Conservation (phyloP, 257 asterid species). For the Rauvolfia tetraphylla region DNA sequence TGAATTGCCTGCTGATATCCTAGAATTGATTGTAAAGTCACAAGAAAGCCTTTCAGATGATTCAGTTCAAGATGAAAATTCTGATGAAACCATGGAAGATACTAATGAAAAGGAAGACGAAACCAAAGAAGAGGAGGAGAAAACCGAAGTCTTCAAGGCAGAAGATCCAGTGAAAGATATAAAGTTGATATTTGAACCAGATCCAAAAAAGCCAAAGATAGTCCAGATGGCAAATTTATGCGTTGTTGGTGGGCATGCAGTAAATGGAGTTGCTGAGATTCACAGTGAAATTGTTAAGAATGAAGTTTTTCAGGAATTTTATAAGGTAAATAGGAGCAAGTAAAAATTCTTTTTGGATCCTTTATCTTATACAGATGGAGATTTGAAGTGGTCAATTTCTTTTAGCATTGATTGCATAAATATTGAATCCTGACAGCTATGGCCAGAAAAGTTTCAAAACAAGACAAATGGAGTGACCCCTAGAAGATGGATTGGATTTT, state of each 20-base stretch:
- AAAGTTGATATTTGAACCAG: conserved; percentile 33
- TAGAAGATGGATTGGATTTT: conserved; percentile 56
- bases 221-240: conserved; percentile 87
- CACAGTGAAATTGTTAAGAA: conserved; percentile 78
- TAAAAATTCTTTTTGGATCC: background rate
- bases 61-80: conserved; percentile 21
- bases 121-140: conserved; percentile 16
- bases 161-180: conserved; percentile 27
- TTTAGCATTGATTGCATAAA: conserved; percentile 13
- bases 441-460: conserved; percentile 65
- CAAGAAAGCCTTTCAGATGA: conserved; percentile 33
- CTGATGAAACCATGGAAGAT: conserved; percentile 23
- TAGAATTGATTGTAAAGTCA: conserved; percentile 38
- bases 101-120: conserved; percentile 21
- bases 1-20: conserved; percentile 46
- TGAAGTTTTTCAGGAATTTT: conserved; percentile 75
- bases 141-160: conserved; percentile 22
- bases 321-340: conserved; percentile 39
- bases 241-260: conserved; percentile 87
- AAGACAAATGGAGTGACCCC: conserved; percentile 69
- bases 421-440: conserved; percentile 34
- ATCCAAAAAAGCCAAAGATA: conserved; percentile 39
- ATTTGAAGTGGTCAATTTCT: background rate
- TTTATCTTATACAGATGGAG: background rate
- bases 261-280: conserved; percentile 87